phyloP scores from a whole-genome alignment of 2,329 filamentous ascomycete species.

The Colletotrichum musae region DNA sequence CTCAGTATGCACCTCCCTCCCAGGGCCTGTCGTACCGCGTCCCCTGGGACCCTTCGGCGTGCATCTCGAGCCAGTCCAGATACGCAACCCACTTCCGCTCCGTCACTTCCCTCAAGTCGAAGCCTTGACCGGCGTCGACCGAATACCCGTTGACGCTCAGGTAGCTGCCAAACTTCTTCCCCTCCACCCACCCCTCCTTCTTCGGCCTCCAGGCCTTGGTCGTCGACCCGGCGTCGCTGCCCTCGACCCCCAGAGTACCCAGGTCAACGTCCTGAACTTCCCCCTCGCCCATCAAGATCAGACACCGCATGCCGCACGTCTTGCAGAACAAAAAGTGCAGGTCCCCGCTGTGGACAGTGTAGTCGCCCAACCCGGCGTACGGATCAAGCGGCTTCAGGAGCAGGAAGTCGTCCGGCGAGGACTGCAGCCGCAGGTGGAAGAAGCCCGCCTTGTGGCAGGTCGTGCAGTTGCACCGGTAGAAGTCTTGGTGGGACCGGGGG shows the following conservation, averaged over 20 bases:
- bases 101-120: conserved; percentile 54
- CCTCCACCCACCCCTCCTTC: conserved; percentile 47
- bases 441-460: conserved; percentile 64
- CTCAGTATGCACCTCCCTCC: conserved; percentile 37
- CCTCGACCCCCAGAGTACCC: conserved; percentile 36
- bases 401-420: conserved; percentile 58
- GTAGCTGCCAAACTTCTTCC: conserved; percentile 46
- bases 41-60: conserved; percentile 19
- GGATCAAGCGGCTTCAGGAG: conserved; percentile 59
- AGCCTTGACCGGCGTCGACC: conserved; percentile 53
- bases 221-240: conserved; percentile 3
- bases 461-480: conserved; percentile 64
- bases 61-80: conserved; percentile 40
- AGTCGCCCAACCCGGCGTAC: conserved; percentile 56
- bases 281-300: conserved; percentile 55
- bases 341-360: conserved; percentile 49
- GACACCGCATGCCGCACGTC: conserved; percentile 60
- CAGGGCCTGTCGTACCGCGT: conserved; percentile 31
- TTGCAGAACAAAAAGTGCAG: conserved; percentile 62
- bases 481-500: conserved; percentile 45
- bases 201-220: conserved; percentile 50
- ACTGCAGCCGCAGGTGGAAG: conserved; percentile 59
- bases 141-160: conserved; percentile 56
- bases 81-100: conserved; percentile 53
- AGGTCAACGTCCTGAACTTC: conserved; percentile 48